Evolutionary conservation across 208 protist genomes (phyloP), one percentile per base, ranked within the genome.

Genomic region (Acanthamoeba castellanii): DNA sequence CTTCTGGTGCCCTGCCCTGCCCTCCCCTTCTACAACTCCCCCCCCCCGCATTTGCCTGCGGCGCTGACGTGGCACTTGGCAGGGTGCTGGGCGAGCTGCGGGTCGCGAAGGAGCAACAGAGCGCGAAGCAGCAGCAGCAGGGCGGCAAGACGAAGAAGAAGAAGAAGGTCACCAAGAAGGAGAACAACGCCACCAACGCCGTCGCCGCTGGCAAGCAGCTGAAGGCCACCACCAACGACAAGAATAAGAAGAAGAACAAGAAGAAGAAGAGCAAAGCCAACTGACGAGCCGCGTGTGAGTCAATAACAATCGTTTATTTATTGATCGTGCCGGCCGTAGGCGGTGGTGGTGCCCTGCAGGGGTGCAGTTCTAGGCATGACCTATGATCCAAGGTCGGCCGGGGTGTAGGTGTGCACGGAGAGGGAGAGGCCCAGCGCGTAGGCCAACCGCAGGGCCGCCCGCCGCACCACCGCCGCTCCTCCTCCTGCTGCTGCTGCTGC

Each of bases 371-470:
- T n/a, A 72, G 64, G 30, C 5, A 55, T 8, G 18, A n/a, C 14
- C 20, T 18, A 47, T 7, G n/a, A 78, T 34, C 32, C 14, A 78
- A 45, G 70, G 59, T 76, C n/a, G 30, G 42, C 45, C 20, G 76
- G 76, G 6, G 76, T 30, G 37, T 57, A 85, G 42, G 76, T 37
- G n/a, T 57, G 76, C 25, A 57, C 47, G 4, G 76, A 57, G 11
- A 85, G 76, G 45, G 76, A 85, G 25, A 85, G n/a, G 42, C 76
- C 76, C 42, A 85, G 25, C 8, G 76, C 76, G 42, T 85, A 85
- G n/a, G 76, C 76, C 25, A 85, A 32, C 45, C 76, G 32, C n/a
- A 85, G n/a, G 7, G 76, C 76, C 20, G 76, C 76, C n/a, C 59
- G 18, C 6, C 22, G 6, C 59, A 25, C 18, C 22, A 66, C 18